phyloP scores from a whole-genome alignment of 2,329 filamentous ascomycete species.

The Zalaria sp. region DNA sequence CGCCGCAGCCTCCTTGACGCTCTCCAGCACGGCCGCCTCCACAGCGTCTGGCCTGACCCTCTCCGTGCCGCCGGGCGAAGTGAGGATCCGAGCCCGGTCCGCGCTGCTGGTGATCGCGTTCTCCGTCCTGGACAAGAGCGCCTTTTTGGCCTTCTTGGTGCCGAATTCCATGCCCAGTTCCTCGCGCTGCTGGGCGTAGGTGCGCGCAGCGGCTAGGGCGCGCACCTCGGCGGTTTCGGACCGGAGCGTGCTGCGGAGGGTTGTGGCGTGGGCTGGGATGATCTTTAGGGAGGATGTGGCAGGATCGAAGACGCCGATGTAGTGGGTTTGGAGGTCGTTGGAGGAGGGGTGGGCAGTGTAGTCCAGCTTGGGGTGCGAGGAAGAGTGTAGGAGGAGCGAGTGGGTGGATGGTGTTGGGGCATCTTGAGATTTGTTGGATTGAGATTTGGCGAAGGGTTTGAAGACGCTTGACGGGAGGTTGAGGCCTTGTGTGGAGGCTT shows the following conservation, averaged over 20 bases:
- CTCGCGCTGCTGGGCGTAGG: constrained; percentile 47
- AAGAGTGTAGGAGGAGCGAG: constrained; percentile 46
- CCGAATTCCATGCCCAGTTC: constrained; percentile 67
- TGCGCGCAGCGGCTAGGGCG: constrained; percentile 13
- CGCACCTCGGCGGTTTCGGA: constrained; percentile 27
- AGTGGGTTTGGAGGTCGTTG: constrained; percentile 39
- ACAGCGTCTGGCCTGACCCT: constrained; percentile 40
- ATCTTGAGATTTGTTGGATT: constrained; percentile 12
- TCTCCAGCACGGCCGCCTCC: constrained; percentile 46
- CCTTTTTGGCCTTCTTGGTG: constrained; percentile 75
- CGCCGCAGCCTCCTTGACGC: constrained; percentile 46
- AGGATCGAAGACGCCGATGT: constrained; percentile 46
- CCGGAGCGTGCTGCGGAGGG: constrained; percentile 36
- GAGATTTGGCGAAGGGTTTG: constrained; percentile 32
- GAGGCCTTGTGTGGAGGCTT: constrained; percentile 16
- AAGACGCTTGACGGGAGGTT: constrained; percentile 31
- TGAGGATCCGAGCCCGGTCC: constrained; percentile 9
- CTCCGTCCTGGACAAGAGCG: constrained; percentile 51
- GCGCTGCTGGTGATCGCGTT: constrained; percentile 47
- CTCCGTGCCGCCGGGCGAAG: constrained; percentile 17
- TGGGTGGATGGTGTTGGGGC: constrained; percentile 24
- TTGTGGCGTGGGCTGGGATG: constrained; percentile 39
- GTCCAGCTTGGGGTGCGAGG: constrained; percentile 44
- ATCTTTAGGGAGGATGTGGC: constrained; percentile 38
- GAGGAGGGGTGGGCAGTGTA: constrained; percentile 31